A percentile compares a stretch with the other conserved stretches of the same genome.
These are phyloP conservation scores for Aureobasidium sp. DNA, from an alignment of 2,329 filamentous ascomycete genomes.

Conservation along the genomic window DNA sequence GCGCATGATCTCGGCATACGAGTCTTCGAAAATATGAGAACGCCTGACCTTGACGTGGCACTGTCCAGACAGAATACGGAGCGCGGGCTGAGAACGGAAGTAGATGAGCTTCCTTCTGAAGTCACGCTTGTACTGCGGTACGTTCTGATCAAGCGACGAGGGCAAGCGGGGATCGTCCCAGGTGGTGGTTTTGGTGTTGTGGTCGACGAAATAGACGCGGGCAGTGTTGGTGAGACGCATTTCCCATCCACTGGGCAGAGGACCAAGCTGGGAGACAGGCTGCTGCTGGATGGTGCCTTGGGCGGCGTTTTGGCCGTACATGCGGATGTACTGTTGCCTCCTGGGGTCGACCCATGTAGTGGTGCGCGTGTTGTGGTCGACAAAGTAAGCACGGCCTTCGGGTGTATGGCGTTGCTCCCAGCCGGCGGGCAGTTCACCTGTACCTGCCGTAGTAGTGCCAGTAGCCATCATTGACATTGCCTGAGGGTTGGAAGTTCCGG, in stretches of 20 bases:
- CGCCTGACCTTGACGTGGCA: conserved; percentile 97
- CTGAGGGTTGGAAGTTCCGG: conserved; percentile 36
- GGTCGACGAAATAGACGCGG: conserved; percentile 96
- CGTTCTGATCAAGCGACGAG: conserved; percentile 93
- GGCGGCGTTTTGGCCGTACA: conserved; percentile 83
- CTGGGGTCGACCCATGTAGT: conserved; percentile 98
- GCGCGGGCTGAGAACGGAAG: conserved; percentile 93
- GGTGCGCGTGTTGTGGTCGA: conserved; percentile 95
- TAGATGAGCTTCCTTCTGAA: conserved; percentile 98
- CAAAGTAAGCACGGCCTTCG: conserved; percentile 91
- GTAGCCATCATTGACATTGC: conserved; percentile 86
- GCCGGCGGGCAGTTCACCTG: conserved; percentile 85
- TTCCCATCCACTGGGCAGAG: conserved; percentile 95
- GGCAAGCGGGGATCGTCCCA: conserved; percentile 96
- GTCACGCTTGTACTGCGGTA: conserved; percentile 98
- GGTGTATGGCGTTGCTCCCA: conserved; percentile 97
- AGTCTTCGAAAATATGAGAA: conserved; percentile 97
- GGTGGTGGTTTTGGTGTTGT: conserved; percentile 98
- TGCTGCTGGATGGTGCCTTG: conserved; percentile 85
- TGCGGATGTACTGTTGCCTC: conserved; percentile 94
- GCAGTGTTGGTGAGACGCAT: conserved; percentile 99
- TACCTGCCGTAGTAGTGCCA: conserved; percentile 85
- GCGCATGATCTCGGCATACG: conserved; percentile 95
- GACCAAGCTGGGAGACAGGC: conserved; percentile 91
- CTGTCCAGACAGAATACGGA: conserved; percentile 90